Base-by-base conservation (phyloP, 148 eudicot genomes). In the Spergularia marina region DNA sequence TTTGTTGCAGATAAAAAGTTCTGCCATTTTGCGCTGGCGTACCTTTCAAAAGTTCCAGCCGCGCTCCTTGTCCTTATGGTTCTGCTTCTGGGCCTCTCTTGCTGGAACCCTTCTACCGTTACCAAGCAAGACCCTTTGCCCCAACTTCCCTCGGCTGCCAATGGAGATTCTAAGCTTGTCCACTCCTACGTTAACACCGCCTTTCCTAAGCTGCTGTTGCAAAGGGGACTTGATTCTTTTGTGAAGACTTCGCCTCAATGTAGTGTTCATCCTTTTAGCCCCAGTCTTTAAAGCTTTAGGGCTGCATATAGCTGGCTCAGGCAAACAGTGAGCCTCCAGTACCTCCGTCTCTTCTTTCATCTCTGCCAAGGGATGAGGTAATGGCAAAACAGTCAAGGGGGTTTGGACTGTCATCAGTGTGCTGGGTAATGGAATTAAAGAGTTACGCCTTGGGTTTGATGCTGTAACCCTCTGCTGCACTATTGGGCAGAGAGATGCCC, bases 111-210 rank as follows among this genome's bases (percentile, higher is more conserved):
- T 72, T 77, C 86, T 87, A 47, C 82, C 82, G 73, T 53, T 87
- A 18, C 88, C 86, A 70, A 78, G 86, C 23, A 87, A 72, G 5
- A 85, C 83, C 81, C 91, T 84, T 47, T 86, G 90, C 25, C 88
- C 90, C 76, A 77, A 64, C 78, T 84, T 89, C 63, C 91, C 93
- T 56, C 97, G 85, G 54, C 86, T 78, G 17, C 92, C 92, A 65
- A 94, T 90, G 0, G 98, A 94, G n/a, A 91, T 87, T 77, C 98
- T 83, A 39, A 90, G 86, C 83, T 90, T 91, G 65, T 94, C 97
- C 84, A 78, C 80, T 11, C 90, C 95, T 17, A 90, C 90, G 78
- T 82, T 89, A 10, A 87, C 82, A 14, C 91, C 93, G 17, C 90
- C 87, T 83, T 82, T 87, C 74, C 84, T 84, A 10, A 72, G 74